These are phyloP conservation scores for Lactarius deliciosus DNA, from an alignment of 768 basidiomycete genomes.

Conservation along the genomic window DNA sequence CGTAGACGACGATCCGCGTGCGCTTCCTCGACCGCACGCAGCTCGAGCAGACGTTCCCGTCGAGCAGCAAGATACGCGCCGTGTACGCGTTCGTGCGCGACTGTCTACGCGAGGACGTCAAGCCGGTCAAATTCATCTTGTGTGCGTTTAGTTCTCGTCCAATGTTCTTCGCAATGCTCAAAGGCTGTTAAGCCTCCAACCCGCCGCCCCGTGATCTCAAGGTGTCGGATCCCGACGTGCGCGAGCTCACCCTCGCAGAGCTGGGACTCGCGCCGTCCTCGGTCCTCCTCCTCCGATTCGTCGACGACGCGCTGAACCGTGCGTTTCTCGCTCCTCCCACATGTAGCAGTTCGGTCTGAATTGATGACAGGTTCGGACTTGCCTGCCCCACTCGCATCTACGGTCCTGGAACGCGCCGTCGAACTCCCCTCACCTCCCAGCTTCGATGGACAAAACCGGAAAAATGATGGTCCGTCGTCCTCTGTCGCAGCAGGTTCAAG, in stretches of 20 bases:
- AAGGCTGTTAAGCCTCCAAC: slow-evolving; percentile 56
- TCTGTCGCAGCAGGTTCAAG: slow-evolving; percentile 8
- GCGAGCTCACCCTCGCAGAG: slow-evolving; percentile 63
- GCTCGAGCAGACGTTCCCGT: slow-evolving; percentile 76
- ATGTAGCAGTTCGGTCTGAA: neutral
- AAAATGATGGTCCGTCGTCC: slow-evolving; percentile 19
- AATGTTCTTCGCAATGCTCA: neutral
- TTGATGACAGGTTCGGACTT: slow-evolving; percentile 47
- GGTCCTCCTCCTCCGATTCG: slow-evolving; percentile 72
- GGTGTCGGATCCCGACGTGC: slow-evolving; percentile 72
- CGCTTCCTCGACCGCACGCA: slow-evolving; percentile 79
- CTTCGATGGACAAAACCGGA: slow-evolving; percentile 34
- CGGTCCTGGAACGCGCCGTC: slow-evolving; percentile 55
- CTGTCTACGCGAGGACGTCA: slow-evolving; percentile 69
- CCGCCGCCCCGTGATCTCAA: slow-evolving; percentile 84
- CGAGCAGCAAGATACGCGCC: slow-evolving; percentile 73
- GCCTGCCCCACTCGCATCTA: slow-evolving; percentile 62
- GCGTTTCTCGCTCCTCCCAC: slow-evolving; percentile 26
- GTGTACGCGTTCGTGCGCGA: slow-evolving; percentile 84
- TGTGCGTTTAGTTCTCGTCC: slow-evolving; percentile 49
- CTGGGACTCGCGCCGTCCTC: slow-evolving; percentile 80
- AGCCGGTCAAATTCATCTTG: slow-evolving; percentile 78
- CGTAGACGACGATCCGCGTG: slow-evolving; percentile 77
- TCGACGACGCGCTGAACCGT: slow-evolving; percentile 72
- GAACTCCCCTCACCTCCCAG: slow-evolving; percentile 64